Percentiles rank a stretch among this genome's conserved stretches.
phyloP scores from a whole-genome alignment of 257 asterid genomes.

The Paraleonurus japonicus region DNA sequence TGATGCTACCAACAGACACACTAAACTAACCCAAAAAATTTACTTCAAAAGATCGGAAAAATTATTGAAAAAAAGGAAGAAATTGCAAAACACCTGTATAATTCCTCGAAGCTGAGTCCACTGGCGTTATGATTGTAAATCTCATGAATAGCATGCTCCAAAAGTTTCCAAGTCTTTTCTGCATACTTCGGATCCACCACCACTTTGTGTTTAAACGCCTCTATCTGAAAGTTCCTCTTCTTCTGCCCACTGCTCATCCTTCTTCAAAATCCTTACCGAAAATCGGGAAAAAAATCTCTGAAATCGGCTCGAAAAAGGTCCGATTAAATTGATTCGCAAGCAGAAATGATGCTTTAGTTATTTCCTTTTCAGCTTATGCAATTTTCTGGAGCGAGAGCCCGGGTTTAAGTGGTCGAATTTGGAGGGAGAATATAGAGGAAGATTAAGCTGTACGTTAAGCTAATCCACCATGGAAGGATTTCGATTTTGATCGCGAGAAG shows the following conservation, averaged over 20 bases:
- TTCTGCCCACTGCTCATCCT: constrained; percentile 66
- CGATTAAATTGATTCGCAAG: constrained; percentile 22
- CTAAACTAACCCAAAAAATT: not conserved
- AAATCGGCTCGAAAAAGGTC: constrained; percentile 10
- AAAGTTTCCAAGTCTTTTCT: constrained; percentile 89
- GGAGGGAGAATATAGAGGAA: constrained; percentile 30
- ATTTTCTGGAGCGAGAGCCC: constrained; percentile 3
- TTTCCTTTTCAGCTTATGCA: constrained; percentile 1
- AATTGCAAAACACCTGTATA: not conserved
- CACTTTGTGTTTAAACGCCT: constrained; percentile 79
- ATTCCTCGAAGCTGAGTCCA: constrained; percentile 52
- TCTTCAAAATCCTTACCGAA: not conserved
- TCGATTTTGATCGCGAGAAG: constrained; percentile 33
- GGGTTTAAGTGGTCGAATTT: constrained; percentile 25
- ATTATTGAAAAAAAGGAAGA: not conserved
- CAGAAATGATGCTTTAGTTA: not conserved
- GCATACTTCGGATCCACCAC: constrained; percentile 96
- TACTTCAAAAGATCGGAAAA: not conserved
- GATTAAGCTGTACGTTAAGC: constrained; percentile 40
- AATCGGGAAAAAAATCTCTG: not conserved
- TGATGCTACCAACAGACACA: not conserved
- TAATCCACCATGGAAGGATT: constrained; percentile 36
- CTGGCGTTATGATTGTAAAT: constrained; percentile 92
- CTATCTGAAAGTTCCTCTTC: constrained; percentile 84
- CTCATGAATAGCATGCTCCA: constrained; percentile 87